Conservation (phyloP, 2,329 filamentous ascomycete genomes). For the Alternaria triticimaculans region DNA sequence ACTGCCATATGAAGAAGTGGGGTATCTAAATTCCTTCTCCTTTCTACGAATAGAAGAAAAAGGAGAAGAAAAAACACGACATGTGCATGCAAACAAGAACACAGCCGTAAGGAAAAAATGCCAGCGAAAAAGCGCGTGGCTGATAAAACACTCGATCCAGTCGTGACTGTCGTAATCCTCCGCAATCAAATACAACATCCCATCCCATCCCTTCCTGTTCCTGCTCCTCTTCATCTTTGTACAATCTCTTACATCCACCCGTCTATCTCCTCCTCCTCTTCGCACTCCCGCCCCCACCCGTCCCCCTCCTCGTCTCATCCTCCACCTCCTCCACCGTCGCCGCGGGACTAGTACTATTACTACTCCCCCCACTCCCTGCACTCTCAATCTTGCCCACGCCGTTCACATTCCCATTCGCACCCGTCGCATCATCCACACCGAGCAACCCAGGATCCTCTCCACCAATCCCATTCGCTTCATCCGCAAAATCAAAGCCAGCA, state of each 20-base stretch:
- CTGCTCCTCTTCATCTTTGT: not conserved
- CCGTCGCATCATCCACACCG: not conserved
- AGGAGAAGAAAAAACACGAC: not conserved
- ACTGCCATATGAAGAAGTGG: not conserved
- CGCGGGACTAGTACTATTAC: slow-evolving; percentile 47
- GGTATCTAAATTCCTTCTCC: not conserved
- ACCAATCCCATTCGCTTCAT: slow-evolving; percentile 7
- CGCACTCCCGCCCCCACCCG: slow-evolving; percentile 19
- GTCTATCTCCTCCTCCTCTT: slow-evolving; percentile 39
- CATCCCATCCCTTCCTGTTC: not conserved
- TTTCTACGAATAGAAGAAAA: not conserved
- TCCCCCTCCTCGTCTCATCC: slow-evolving; percentile 34
- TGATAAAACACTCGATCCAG: not conserved
- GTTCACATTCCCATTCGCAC: not conserved
- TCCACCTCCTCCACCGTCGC: slow-evolving; percentile 47
- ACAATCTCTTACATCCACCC: not conserved
- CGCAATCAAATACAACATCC: not conserved
- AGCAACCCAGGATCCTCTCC: not conserved
- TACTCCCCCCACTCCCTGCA: slow-evolving; percentile 48
- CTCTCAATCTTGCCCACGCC: slow-evolving; percentile 48
- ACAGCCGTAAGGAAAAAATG: not conserved
- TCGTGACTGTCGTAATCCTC: not conserved
- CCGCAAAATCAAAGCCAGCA: not conserved
- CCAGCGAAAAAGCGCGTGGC: not conserved
- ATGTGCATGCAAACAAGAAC: not conserved